These are phyloP conservation scores for Penicillium glabrum DNA, from an alignment of 2,329 filamentous ascomycete genomes.

Conservation along the genomic window DNA sequence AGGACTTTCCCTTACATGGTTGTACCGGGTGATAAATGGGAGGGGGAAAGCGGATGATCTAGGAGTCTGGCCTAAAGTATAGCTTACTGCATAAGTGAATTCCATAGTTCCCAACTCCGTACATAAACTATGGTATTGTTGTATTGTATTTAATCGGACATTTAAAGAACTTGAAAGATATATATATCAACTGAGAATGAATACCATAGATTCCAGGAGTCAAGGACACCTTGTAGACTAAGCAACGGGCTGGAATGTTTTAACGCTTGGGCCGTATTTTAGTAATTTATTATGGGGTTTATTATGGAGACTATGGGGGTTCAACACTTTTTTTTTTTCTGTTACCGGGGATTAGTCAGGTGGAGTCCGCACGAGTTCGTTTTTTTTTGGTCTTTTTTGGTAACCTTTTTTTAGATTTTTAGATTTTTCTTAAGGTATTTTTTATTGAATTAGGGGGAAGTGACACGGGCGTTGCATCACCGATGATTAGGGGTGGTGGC, in stretches of 20 bases:
- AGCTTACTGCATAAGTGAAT: neutral
- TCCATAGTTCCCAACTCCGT: neutral
- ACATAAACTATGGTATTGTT: neutral
- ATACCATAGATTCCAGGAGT: neutral
- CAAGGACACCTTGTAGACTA: conserved; percentile 1
- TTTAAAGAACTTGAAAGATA: too few relatives aligned
- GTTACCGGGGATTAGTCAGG: conserved; percentile 12
- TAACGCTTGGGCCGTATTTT: conserved; percentile 12
- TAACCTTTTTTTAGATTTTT: conserved; percentile 1
- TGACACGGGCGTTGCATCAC: conserved; percentile 27
- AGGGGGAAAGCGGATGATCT: neutral
- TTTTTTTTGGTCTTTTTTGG: conserved; percentile 9
- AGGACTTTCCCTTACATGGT: conserved; percentile 26
- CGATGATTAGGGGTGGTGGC: neutral
- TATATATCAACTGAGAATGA: neutral
- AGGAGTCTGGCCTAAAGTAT: neutral
- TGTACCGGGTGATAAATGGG: conserved; percentile 22
- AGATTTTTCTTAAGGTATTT: conserved; percentile 14
- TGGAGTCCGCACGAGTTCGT: conserved; percentile 14
- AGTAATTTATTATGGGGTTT: neutral
- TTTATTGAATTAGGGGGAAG: conserved; percentile 5
- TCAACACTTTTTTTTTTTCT: neutral
- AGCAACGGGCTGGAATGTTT: conserved; percentile 14
- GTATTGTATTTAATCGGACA: neutral
- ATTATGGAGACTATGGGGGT: neutral